A percentile compares a stretch with the other conserved stretches of the same genome.
Evolutionary conservation across 1,284 basidiomycete species (phyloP).

Genomic region (Veloporphyrellus conicus): DNA sequence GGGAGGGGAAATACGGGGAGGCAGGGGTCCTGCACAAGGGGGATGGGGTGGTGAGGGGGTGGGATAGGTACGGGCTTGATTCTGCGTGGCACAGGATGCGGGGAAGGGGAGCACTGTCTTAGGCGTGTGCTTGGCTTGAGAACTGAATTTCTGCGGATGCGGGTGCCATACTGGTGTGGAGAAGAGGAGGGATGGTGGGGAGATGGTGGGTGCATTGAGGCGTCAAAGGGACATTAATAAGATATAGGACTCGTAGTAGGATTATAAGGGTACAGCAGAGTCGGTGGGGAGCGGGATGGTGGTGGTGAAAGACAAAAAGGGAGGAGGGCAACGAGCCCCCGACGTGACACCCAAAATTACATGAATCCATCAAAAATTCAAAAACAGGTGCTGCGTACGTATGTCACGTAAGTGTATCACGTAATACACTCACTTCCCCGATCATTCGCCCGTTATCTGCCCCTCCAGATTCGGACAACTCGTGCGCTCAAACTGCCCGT

Average conservation of each 20-base stretch:
- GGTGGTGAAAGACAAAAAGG: slow-evolving; percentile 37
- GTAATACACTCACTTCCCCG: slow-evolving; percentile 24
- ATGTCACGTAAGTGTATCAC: slow-evolving; percentile 30
- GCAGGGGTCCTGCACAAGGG: slow-evolving; percentile 12
- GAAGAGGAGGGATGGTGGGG: slow-evolving; percentile 13
- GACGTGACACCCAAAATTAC: slow-evolving; percentile 34
- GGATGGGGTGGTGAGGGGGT: slow-evolving; percentile 16
- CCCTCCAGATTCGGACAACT: slow-evolving; percentile 1
- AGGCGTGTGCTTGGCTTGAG: slow-evolving; percentile 50
- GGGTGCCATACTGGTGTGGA: slow-evolving; percentile 46
- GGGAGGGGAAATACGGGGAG: slow-evolving; percentile 51
- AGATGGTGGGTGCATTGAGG: slow-evolving; percentile 10
- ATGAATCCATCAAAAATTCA: slow-evolving; percentile 34
- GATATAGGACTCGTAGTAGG: neutral
- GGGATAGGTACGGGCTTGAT: slow-evolving; percentile 35
- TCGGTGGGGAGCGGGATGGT: slow-evolving; percentile 31
- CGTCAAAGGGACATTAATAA: slow-evolving; percentile 18
- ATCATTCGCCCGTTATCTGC: slow-evolving; percentile 21
- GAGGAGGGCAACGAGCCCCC: slow-evolving; percentile 28
- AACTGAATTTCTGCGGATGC: slow-evolving; percentile 51
- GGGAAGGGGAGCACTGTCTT: slow-evolving; percentile 38
- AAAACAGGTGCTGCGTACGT: slow-evolving; percentile 34
- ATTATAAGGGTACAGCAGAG: slow-evolving; percentile 28
- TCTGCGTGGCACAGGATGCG: slow-evolving; percentile 32
- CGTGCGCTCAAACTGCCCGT: slow-evolving; percentile 9